Evolutionary conservation across 192 early-diverging fungal genomes (phyloP).

Genomic region (Haplosporangium gracile): DNA sequence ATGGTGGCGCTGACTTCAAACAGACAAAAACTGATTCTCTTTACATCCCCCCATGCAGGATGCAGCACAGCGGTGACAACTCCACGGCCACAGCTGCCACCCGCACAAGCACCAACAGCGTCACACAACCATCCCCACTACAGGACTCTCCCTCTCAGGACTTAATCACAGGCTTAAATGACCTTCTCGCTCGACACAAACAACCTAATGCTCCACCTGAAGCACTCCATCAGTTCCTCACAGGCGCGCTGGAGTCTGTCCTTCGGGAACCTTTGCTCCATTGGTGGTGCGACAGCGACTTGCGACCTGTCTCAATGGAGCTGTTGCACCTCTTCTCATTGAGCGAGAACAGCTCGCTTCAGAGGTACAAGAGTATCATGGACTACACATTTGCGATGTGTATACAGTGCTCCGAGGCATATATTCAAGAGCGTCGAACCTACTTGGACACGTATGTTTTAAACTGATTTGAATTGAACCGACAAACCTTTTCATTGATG

Average conservation of each 20-base stretch:
- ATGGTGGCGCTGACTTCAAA: slow-evolving; percentile 5
- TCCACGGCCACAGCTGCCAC: not conserved
- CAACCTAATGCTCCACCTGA: slow-evolving; percentile 17
- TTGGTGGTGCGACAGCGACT: slow-evolving; percentile 47
- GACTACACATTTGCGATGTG: slow-evolving; percentile 26
- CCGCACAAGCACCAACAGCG: not conserved
- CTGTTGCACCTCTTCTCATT: slow-evolving; percentile 33
- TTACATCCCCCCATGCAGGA: not conserved
- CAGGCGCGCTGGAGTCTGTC: slow-evolving; percentile 11
- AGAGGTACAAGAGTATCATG: slow-evolving; percentile 16
- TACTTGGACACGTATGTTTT: slow-evolving; percentile 25
- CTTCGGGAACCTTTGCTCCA: slow-evolving; percentile 29
- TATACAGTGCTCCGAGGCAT: slow-evolving; percentile 37
- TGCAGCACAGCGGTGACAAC: not conserved
- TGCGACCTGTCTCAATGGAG: slow-evolving; percentile 25
- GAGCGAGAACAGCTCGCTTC: slow-evolving; percentile 16
- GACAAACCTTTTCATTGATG: not conserved
- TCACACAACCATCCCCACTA: not conserved
- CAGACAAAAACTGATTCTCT: not conserved
- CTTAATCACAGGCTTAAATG: slow-evolving; percentile 9
- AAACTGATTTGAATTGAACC: not conserved
- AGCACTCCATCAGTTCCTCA: slow-evolving; percentile 25
- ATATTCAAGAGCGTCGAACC: slow-evolving; percentile 24
- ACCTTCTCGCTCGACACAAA: not conserved
- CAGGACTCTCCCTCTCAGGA: slow-evolving; percentile 18